Evolutionary conservation across 2,329 filamentous ascomycete species (phyloP).

Genomic region (Tolypocladium nubicola): DNA sequence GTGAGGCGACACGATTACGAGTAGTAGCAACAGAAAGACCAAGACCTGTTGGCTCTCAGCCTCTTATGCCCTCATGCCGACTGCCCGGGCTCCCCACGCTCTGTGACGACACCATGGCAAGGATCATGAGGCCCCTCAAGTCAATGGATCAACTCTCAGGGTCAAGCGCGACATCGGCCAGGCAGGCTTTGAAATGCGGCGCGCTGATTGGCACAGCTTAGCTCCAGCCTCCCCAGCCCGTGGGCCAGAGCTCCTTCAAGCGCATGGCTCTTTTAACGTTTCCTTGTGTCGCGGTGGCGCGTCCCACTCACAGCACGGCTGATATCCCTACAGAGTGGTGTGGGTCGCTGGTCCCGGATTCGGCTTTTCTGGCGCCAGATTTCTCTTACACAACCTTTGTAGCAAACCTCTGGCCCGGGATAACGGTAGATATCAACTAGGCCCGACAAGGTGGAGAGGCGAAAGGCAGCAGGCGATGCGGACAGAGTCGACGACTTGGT

Average conservation of each 20-base stretch:
- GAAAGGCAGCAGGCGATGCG: neutral
- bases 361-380: conserved; percentile 13
- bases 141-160: conserved; percentile 5
- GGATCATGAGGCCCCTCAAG: conserved; percentile 6
- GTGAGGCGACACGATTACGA: neutral
- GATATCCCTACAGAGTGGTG: conserved; percentile 10
- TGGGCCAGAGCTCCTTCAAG: neutral
- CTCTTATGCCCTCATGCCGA: neutral
- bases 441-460: neutral
- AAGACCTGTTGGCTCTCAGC: neutral
- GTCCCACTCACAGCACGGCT: conserved; percentile 1
- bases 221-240: neutral
- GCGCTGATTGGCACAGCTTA: conserved; percentile 17
- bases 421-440: neutral
- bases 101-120: conserved; percentile 4
- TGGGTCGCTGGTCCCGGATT: conserved; percentile 15
- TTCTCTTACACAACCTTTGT: conserved; percentile 27
- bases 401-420: conserved; percentile 15
- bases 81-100: neutral
- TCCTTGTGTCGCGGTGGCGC: neutral
- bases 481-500: neutral
- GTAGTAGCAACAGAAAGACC: neutral
- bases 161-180: conserved; percentile 20
- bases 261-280: conserved; percentile 1
- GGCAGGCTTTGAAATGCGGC: conserved; percentile 16